Conservation (phyloP, 2,329 filamentous ascomycete genomes). For the Penicillium expansum region DNA sequence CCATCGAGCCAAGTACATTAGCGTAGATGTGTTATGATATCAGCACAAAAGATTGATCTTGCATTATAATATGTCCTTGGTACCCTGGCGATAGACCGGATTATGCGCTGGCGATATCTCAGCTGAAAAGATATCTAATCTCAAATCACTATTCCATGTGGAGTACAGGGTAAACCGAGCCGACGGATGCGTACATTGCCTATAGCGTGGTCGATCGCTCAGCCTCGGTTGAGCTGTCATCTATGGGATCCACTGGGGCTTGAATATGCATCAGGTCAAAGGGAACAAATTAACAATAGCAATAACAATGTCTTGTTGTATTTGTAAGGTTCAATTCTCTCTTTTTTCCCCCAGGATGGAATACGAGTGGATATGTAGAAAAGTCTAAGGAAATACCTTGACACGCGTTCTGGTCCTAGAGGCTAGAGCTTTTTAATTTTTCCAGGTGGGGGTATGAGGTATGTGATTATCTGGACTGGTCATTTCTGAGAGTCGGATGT, state of each 20-base stretch:
- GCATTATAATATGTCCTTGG: not conserved
- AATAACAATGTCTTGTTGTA: not conserved
- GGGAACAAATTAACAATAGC: not conserved
- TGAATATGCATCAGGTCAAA: not conserved
- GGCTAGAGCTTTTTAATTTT: not conserved
- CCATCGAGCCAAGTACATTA: not conserved
- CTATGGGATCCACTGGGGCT: slow-evolving; percentile 6
- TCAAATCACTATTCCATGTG: not conserved
- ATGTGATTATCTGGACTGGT: slow-evolving; percentile 3
- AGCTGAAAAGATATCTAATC: not conserved
- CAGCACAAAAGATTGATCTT: not conserved
- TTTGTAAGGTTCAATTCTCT: too few relatives aligned
- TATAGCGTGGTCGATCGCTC: slow-evolving; percentile 6
- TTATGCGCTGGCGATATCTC: not conserved
- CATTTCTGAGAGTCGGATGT: not conserved
- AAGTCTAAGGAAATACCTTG: not conserved
- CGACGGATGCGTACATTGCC: not conserved
- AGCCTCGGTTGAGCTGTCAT: slow-evolving; percentile 4
- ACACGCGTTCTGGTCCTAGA: not conserved
- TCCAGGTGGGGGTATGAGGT: not conserved
- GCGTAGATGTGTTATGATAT: not conserved
- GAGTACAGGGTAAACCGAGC: not conserved
- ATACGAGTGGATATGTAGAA: not conserved
- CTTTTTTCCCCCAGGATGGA: not conserved
- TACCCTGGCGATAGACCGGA: not conserved